Conservation (phyloP, 371 early-diverging fungal species). For the Mortierella sp. region DNA sequence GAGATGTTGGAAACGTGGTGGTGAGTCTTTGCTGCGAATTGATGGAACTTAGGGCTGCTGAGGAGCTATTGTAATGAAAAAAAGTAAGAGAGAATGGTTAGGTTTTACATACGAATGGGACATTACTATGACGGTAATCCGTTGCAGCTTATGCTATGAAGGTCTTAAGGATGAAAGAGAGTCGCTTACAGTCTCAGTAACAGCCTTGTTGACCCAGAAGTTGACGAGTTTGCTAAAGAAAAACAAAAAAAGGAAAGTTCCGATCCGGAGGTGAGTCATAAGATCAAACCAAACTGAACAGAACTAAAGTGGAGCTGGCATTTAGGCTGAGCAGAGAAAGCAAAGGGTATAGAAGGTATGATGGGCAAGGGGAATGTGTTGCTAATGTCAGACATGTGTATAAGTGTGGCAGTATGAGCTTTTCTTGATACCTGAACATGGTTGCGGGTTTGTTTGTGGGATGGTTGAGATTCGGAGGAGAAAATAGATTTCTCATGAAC, state of each 20-base stretch:
- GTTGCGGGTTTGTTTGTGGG: no score
- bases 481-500: no score
- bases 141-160: no score
- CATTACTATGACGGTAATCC: background rate
- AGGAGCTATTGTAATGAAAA: slow-evolving; percentile 33
- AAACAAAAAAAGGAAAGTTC: background rate
- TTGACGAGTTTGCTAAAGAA: slow-evolving; percentile 55
- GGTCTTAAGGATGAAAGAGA: no score
- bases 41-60: slow-evolving; percentile 54
- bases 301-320: no score
- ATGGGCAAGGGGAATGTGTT: no score
- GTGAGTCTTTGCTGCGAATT: slow-evolving; percentile 55
- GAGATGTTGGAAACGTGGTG: slow-evolving; percentile 47
- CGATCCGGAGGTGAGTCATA: slow-evolving; percentile 11
- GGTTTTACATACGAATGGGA: background rate
- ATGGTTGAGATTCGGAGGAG: no score
- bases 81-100: background rate
- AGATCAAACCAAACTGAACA: background rate
- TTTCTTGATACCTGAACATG: no score
- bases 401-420: no score
- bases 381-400: no score
- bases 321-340: no score
- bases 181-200: slow-evolving; percentile 54
- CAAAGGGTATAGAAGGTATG: no score
- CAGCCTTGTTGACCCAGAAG: slow-evolving; percentile 60